Evolutionary conservation across 176 grass and related monocot species (phyloP).

Genomic region (bread wheat (Triticum aestivum)): IWGSC_CS_RefSeq_v2.1 NC_057810.1:707344047-707344546

Average conservation of each 20-base stretch:
- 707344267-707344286: neutral
- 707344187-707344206: neutral
- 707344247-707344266: slow-evolving; percentile 30
- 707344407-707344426: neutral
- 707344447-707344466: slow-evolving; percentile 10
- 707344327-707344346: neutral
- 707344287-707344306: slow-evolving; percentile 34
- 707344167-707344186: slow-evolving; percentile 30
- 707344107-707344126: slow-evolving; percentile 2
- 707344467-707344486: slow-evolving; percentile 20
- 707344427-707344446: slow-evolving; percentile 13
- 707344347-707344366: slow-evolving; percentile 23
- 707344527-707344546: neutral
- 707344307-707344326: neutral
- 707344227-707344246: neutral
- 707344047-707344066: slow-evolving; percentile 2
- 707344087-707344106: neutral
- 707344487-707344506: neutral
- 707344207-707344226: neutral
- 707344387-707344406: slow-evolving; percentile 26
- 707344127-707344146: slow-evolving; percentile 1
- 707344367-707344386: slow-evolving; percentile 25
- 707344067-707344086: slow-evolving; percentile 45
- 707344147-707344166: neutral
- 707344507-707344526: neutral